Base-by-base conservation (phyloP, 177 flowering plant genomes). In the Viscum album region DNA sequence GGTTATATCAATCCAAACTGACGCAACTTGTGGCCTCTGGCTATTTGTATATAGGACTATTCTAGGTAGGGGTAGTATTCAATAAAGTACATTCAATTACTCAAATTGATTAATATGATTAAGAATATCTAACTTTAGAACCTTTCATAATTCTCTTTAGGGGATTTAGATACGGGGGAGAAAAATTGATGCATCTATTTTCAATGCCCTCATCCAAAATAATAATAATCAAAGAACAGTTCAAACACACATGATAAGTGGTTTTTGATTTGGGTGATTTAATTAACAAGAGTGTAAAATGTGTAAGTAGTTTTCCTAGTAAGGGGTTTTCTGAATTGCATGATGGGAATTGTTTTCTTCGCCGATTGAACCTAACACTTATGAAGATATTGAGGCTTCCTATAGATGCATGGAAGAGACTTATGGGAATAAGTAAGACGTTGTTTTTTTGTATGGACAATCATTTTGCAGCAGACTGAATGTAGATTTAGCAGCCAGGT, bases 391-490 rank as follows among this genome's bases (percentile, higher is more conserved):
- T 66, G 98, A 93, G 76, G 95, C 98, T 52, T 94, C 84, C 10
- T 93, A 85, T 83, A 84, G 78, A 78, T 91, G 94, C 78, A 89
- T 93, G 66, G 80, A 73, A 59, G 90, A 89, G 68, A 79, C 34
- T 32, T 91, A 88, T 72, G 94, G 89, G 35, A 85, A 78, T 32
- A 91, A 83, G 81, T 90, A 91, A 72, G 94, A 93, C 75, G 88
- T 88, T 75, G 71, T 89, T 63, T 83, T 93, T 61, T 78, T 93
- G 64, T 93, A 91, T 62, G 98, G 98, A 34, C 98, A 93, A 66
- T 93, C 98, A 6, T 96, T 93, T 70, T 97, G 98, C 13, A 90
- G 97, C 75, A 97, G 98, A n/a, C 98, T 97, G 19, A 93, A 96
- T 33, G 71, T 91, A 73, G 96, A 93, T 75, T 75, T 93, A 75